These are phyloP conservation scores for Pulveroboletus sp. DNA, from an alignment of 768 basidiomycete genomes.

Conservation along the genomic window DNA sequence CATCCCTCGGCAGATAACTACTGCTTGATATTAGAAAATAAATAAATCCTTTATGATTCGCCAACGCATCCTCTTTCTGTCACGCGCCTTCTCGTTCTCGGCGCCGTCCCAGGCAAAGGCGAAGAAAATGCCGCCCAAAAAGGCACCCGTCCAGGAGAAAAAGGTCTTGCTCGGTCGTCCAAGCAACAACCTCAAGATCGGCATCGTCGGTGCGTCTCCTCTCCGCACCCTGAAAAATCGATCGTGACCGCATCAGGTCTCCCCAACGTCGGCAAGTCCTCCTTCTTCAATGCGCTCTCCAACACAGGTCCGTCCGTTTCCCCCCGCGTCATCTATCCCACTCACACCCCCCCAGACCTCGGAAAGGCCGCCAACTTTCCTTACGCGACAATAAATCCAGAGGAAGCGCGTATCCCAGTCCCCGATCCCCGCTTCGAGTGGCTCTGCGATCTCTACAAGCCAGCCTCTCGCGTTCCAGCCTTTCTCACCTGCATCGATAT, in stretches of 20 bases:
- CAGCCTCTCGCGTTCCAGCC: conserved; percentile 81
- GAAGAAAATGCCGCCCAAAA: conserved; percentile 88
- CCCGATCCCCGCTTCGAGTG: conserved; percentile 94
- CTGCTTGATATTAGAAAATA: not conserved
- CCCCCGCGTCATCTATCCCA: not conserved
- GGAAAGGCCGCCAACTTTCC: conserved; percentile 98
- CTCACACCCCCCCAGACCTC: conserved; percentile 50
- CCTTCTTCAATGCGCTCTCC: conserved; percentile 97
- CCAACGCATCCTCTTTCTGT: conserved; percentile 11
- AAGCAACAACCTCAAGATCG: conserved; percentile 96
- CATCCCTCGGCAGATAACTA: conserved; percentile 25
- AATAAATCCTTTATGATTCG: too few species aligned
- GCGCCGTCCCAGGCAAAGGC: conserved; percentile 38
- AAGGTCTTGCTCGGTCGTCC: conserved; percentile 86
- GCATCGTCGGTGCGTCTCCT: conserved; percentile 86
- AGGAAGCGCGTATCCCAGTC: conserved; percentile 94
- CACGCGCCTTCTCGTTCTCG: conserved; percentile 38
- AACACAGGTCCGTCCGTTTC: conserved; percentile 62
- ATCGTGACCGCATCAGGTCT: conserved; percentile 49
- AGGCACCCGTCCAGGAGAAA: conserved; percentile 72
- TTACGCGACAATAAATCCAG: conserved; percentile 90
- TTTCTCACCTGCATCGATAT: conserved; percentile 98
- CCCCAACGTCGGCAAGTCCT: conserved; percentile 97
- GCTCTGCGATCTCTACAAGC: conserved; percentile 90
- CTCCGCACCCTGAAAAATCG: not conserved